These are phyloP conservation scores for Monosporozyma aerobia DNA, from an alignment of 805 yeast genomes.

Conservation along the genomic window DNA sequence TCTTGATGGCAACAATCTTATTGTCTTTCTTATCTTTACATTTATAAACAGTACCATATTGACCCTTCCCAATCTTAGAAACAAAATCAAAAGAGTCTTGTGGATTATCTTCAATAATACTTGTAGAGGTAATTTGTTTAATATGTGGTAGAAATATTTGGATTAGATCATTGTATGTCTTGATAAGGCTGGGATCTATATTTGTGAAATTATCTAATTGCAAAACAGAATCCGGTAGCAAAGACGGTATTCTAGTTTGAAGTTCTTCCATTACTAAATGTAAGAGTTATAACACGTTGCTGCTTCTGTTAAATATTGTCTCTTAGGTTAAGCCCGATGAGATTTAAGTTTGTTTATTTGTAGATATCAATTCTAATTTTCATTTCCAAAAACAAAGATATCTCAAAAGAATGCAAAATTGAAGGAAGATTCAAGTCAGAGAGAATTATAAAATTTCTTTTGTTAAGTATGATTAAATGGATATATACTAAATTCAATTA, in stretches of 20 bases:
- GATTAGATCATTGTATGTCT: constrained; percentile 3
- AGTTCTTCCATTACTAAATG: neutral
- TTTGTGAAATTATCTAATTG: neutral
- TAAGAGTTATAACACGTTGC: neutral
- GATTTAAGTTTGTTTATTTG: too few relatives aligned
- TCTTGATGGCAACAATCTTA: constrained; percentile 22
- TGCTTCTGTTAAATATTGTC: neutral
- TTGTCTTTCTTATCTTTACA: constrained; percentile 7
- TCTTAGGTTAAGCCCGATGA: too few relatives aligned
- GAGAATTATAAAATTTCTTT: neutral
- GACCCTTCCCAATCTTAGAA: constrained; percentile 23
- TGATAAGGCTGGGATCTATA: neutral
- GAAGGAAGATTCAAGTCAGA: neutral
- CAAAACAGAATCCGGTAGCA: neutral
- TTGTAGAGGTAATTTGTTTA: neutral
- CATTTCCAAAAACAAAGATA: neutral
- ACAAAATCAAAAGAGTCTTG: constrained; percentile 8
- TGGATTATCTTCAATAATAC: neutral
- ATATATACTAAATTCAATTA: neutral
- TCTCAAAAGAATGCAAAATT: neutral
- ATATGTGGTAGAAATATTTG: neutral
- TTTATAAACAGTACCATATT: constrained; percentile 27
- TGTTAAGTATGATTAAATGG: neutral
- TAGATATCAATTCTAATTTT: too few relatives aligned
- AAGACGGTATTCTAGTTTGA: neutral